Percentiles rank a stretch among this genome's conserved stretches.
Evolutionary conservation across 306 rosid species (phyloP).

Genomic region (Hylodesmum podocarpum): DNA sequence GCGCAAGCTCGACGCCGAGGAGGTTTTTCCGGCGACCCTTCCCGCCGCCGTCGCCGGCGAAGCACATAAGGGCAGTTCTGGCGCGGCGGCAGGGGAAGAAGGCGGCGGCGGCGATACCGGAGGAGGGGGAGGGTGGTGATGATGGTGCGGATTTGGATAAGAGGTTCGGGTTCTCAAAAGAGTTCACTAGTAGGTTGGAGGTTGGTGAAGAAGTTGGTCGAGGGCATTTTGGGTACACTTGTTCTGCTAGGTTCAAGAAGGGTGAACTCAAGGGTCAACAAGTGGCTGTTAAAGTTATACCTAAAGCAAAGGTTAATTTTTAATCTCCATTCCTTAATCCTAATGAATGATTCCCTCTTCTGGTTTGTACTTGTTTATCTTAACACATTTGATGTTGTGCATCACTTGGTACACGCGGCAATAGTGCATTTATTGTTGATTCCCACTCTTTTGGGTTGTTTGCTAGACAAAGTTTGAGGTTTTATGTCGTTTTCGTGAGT

Average conservation of each 20-base stretch:
- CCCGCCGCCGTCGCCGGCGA: slow-evolving; percentile 99
- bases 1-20: slow-evolving; percentile 80
- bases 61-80: slow-evolving; percentile 77
- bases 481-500: neutral
- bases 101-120: slow-evolving; percentile 68
- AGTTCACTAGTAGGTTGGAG: slow-evolving; percentile 72
- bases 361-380: neutral
- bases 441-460: neutral
- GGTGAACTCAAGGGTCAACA: slow-evolving; percentile 89
- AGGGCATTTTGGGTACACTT: slow-evolving; percentile 99
- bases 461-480: slow-evolving; percentile 15
- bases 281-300: slow-evolving; percentile 94
- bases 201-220: slow-evolving; percentile 94
- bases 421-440: neutral
- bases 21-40: slow-evolving; percentile 85
- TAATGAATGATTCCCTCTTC: neutral
- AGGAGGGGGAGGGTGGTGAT: slow-evolving; percentile 62
- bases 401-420: neutral
- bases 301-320: slow-evolving; percentile 76
- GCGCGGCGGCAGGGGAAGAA: slow-evolving; percentile 82
- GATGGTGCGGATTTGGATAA: slow-evolving; percentile 73
- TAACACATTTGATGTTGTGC: neutral
- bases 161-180: slow-evolving; percentile 96
- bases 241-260: slow-evolving; percentile 91
- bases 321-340: neutral